These are phyloP conservation scores for Scenedesmus sp. DNA, from an alignment of 163 green algal genomes.

Conservation along the genomic window DNA sequence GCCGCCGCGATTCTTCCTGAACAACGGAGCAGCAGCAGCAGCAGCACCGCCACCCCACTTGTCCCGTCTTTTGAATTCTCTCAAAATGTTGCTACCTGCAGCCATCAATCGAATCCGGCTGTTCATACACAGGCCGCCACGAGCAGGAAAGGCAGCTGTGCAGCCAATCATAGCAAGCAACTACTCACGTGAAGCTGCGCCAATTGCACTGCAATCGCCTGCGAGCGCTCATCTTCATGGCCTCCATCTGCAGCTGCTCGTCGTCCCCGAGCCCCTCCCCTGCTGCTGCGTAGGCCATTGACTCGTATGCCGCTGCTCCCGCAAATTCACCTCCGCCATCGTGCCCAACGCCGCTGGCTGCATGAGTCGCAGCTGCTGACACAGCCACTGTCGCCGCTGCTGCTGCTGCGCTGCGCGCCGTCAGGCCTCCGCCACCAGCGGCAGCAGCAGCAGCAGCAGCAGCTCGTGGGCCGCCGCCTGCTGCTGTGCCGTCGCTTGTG, in stretches of 20 bases:
- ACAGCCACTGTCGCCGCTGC: background rate
- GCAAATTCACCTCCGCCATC: background rate
- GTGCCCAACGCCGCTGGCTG: background rate
- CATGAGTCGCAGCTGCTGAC: background rate
- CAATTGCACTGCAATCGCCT: constrained; percentile 58
- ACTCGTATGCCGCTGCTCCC: background rate
- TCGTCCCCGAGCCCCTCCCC: background rate
- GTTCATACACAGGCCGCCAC: background rate
- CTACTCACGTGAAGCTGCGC: constrained; percentile 55
- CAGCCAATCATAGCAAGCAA: background rate
- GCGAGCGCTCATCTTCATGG: background rate
- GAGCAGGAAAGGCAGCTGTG: background rate
- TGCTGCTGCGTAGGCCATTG: background rate
- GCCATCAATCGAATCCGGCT: too few species aligned
- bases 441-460: constrained; percentile 2
- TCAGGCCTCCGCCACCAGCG: background rate
- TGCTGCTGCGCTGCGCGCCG: background rate
- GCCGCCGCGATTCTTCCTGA: constrained; percentile 59
- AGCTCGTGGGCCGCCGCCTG: background rate
- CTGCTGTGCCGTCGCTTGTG: background rate
- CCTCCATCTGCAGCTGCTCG: background rate
- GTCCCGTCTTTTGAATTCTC: too few species aligned
- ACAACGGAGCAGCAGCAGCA: background rate
- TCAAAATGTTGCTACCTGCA: too few species aligned
- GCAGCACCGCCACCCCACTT: background rate